A percentile compares a stretch with the other conserved stretches of the same genome.
These are phyloP conservation scores for Linderniella brevidens DNA, from an alignment of 257 asterid species.

Conservation along the genomic window DNA sequence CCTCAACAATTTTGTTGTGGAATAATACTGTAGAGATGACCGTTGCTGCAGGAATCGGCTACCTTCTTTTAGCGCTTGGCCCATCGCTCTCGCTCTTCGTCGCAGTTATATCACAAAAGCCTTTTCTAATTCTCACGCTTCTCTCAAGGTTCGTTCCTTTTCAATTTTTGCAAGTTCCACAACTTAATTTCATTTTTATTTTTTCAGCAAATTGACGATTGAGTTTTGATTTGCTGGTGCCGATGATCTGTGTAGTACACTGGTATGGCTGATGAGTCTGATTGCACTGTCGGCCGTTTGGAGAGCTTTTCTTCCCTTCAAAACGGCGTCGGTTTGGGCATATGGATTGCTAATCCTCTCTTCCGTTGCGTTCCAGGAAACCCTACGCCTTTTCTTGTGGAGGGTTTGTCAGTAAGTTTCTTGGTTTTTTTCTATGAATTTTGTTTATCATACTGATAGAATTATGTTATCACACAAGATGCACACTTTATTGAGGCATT, in stretches of 20 bases:
- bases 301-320: slow-evolving; percentile 81
- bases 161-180: not conserved
- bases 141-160: slow-evolving; percentile 61
- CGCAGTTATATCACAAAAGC: slow-evolving; percentile 63
- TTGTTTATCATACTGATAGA: not conserved
- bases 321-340: slow-evolving; percentile 46
- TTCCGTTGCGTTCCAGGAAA: slow-evolving; percentile 78
- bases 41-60: slow-evolving; percentile 80
- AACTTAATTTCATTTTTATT: not conserved
- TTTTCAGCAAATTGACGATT: not conserved
- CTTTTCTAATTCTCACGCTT: slow-evolving; percentile 71
- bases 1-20: slow-evolving; percentile 1
- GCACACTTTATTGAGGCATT: too few species aligned
- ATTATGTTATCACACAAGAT: too few species aligned
- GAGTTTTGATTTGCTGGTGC: slow-evolving; percentile 6
- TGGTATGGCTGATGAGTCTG: slow-evolving; percentile 82
- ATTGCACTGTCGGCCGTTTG: slow-evolving; percentile 67
- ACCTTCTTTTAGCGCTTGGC: slow-evolving; percentile 59
- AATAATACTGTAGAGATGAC: slow-evolving; percentile 28
- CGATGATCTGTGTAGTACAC: slow-evolving; percentile 30
- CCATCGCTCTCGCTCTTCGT: slow-evolving; percentile 74
- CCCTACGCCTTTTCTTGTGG: slow-evolving; percentile 66
- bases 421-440: not conserved
- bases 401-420: slow-evolving; percentile 46
- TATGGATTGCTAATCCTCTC: slow-evolving; percentile 37